Percentiles rank a stretch among this genome's conserved stretches.
Conservation (phyloP, 2,329 filamentous ascomycete genomes). For the Talaromyces pinophilus region DNA sequence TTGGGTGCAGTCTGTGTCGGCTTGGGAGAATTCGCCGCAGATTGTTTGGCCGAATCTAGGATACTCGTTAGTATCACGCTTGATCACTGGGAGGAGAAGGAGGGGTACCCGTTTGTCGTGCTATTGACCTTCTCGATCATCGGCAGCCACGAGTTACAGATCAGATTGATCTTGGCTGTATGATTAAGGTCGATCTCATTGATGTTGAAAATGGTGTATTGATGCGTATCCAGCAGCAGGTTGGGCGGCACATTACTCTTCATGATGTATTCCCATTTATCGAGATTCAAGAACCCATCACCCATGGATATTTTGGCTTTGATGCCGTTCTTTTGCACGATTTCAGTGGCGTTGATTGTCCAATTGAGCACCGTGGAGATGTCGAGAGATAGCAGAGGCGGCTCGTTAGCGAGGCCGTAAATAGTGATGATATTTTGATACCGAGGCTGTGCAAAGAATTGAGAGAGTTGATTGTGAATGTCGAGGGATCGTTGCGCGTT, state of each 20-base stretch:
- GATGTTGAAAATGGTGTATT: constrained; percentile 97
- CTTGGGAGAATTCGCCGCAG: constrained; percentile 96
- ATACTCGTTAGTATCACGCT: too few species aligned
- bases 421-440: constrained; percentile 91
- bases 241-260: constrained; percentile 62
- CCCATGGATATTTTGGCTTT: constrained; percentile 76
- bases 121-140: constrained; percentile 74
- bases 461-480: constrained; percentile 79
- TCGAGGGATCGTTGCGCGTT: constrained; percentile 83
- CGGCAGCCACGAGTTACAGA: constrained; percentile 81
- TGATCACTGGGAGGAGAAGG: not conserved
- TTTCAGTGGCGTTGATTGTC: constrained; percentile 71
- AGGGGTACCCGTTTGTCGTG: constrained; percentile 62
- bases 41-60: constrained; percentile 79
- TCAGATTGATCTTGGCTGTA: constrained; percentile 79
- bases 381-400: constrained; percentile 75
- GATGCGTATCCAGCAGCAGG: constrained; percentile 91
- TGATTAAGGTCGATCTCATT: constrained; percentile 82
- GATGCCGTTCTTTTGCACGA: constrained; percentile 76
- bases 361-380: constrained; percentile 70
- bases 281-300: constrained; percentile 89
- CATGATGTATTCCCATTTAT: constrained; percentile 86
- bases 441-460: constrained; percentile 89
- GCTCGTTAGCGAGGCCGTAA: constrained; percentile 94
- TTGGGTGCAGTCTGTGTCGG: constrained; percentile 88